phyloP scores from a whole-genome alignment of 2,329 filamentous ascomycete species.

The Apiospora kogelbergensis region DNA sequence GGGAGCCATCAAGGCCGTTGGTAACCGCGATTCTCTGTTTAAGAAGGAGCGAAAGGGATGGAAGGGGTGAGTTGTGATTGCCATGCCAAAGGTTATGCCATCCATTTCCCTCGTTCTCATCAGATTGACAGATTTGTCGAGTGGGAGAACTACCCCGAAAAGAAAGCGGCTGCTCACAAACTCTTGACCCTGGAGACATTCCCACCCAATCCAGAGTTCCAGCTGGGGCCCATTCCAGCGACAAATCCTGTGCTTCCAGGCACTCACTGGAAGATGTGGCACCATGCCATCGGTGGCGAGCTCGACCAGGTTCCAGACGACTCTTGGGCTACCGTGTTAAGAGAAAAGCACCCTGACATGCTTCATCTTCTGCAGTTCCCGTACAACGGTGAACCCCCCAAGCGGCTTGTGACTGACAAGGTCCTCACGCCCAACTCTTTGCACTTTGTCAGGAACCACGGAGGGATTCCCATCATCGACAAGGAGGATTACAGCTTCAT shows the following conservation, averaged over 20 bases:
- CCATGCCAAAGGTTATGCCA: too few species aligned
- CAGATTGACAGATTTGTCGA: constrained; percentile 53
- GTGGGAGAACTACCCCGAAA: constrained; percentile 70
- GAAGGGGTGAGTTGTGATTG: constrained; percentile 39
- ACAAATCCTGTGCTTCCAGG: constrained; percentile 60
- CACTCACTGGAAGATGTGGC: constrained; percentile 58
- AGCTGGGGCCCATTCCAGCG: constrained; percentile 52
- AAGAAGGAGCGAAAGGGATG: constrained; percentile 12
- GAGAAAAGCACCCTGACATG: constrained; percentile 62
- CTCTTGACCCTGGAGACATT: constrained; percentile 54
- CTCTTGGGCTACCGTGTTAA: constrained; percentile 54
- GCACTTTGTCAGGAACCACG: constrained; percentile 71
- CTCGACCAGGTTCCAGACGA: constrained; percentile 53
- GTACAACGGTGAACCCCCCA: constrained; percentile 63
- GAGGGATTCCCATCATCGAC: constrained; percentile 67
- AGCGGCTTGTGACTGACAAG: constrained; percentile 52
- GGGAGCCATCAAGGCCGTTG: constrained; percentile 39
- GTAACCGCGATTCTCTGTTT: constrained; percentile 27
- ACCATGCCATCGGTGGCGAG: constrained; percentile 50
- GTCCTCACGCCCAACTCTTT: constrained; percentile 56
- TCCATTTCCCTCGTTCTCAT: too few species aligned
- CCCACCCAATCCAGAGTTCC: constrained; percentile 51
- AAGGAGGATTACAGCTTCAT: constrained; percentile 51
- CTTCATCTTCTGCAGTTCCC: constrained; percentile 62
- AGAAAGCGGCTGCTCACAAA: constrained; percentile 58